Conservation (phyloP, 768 basidiomycete genomes). For the Amanita rubescens region DNA sequence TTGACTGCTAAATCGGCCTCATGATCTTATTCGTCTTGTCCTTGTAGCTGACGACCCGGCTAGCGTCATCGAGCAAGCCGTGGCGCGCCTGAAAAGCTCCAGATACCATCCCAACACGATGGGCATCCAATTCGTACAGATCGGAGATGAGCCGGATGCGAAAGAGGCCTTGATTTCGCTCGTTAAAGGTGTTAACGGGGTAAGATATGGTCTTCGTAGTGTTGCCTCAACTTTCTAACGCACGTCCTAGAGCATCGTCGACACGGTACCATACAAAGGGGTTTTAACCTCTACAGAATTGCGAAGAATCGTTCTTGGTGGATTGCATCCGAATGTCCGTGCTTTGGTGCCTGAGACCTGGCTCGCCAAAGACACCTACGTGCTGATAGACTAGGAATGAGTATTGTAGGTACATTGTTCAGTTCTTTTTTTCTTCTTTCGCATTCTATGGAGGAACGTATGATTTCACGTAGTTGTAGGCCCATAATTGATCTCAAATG, state of each 20-base stretch:
- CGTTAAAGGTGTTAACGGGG: slow-evolving; percentile 21
- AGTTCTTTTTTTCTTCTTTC: no score
- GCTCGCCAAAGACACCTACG: neutral
- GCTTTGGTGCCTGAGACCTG: slow-evolving; percentile 11
- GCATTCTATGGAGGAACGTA: neutral
- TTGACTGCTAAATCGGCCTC: neutral
- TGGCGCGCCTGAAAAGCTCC: slow-evolving; percentile 13
- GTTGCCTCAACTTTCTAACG: neutral
- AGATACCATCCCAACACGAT: slow-evolving; percentile 27
- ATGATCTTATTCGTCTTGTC: neutral
- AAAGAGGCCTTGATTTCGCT: slow-evolving; percentile 18
- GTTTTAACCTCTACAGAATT: slow-evolving; percentile 21
- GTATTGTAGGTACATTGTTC: neutral
- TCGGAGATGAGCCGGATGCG: slow-evolving; percentile 20
- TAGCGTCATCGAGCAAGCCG: slow-evolving; percentile 17
- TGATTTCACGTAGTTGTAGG: no score
- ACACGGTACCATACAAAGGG: slow-evolving; percentile 22
- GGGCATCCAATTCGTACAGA: slow-evolving; percentile 27
- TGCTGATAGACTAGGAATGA: no score
- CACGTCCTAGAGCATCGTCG: slow-evolving; percentile 23
- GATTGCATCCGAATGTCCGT: slow-evolving; percentile 24
- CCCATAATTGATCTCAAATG: no score
- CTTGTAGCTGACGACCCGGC: slow-evolving; percentile 14
- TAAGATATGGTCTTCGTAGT: slow-evolving; percentile 5
- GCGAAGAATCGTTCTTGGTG: slow-evolving; percentile 26